Percentiles rank a stretch among this genome's conserved stretches.
Evolutionary conservation across 2,329 filamentous ascomycete species (phyloP).

Genomic region (Falciphora oryzae): DNA sequence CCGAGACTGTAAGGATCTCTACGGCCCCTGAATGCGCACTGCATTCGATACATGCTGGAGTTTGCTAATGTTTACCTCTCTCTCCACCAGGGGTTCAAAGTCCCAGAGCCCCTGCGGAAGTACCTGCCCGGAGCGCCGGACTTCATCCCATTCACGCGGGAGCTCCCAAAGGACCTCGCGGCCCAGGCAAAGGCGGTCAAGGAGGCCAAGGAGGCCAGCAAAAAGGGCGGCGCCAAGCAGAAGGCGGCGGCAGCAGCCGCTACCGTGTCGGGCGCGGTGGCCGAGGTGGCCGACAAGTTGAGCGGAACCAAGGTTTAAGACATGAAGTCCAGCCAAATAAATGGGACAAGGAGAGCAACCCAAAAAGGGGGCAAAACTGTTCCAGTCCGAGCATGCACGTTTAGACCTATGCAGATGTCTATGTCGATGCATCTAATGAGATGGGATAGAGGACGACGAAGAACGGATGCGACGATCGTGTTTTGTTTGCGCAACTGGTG

Average conservation of each 20-base stretch:
- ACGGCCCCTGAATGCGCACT: background rate
- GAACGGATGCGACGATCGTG: background rate
- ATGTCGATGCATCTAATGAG: background rate
- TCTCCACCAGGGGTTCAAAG: slow-evolving; percentile 56
- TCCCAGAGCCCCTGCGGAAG: slow-evolving; percentile 78
- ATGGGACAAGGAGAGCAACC: background rate
- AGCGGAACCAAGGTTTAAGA: slow-evolving; percentile 22
- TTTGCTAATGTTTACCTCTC: slow-evolving; percentile 8
- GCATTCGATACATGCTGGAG: background rate
- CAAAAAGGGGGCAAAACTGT: too few species aligned
- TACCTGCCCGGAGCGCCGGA: slow-evolving; percentile 87
- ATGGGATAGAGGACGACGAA: background rate
- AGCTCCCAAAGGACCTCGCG: slow-evolving; percentile 63
- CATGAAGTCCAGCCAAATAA: background rate
- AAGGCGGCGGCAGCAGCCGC: slow-evolving; percentile 17
- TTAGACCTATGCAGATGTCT: background rate
- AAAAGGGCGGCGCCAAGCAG: slow-evolving; percentile 16
- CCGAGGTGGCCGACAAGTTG: slow-evolving; percentile 22
- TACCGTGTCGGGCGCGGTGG: slow-evolving; percentile 17
- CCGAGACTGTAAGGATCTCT: slow-evolving; percentile 58
- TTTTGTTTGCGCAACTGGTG: background rate
- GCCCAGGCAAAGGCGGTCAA: slow-evolving; percentile 41
- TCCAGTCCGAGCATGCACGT: background rate
- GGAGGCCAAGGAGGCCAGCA: slow-evolving; percentile 17
- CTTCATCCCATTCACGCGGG: slow-evolving; percentile 83